phyloP scores from a whole-genome alignment of 176 grass and related monocot species.

The Cocos nucifera region DNA sequence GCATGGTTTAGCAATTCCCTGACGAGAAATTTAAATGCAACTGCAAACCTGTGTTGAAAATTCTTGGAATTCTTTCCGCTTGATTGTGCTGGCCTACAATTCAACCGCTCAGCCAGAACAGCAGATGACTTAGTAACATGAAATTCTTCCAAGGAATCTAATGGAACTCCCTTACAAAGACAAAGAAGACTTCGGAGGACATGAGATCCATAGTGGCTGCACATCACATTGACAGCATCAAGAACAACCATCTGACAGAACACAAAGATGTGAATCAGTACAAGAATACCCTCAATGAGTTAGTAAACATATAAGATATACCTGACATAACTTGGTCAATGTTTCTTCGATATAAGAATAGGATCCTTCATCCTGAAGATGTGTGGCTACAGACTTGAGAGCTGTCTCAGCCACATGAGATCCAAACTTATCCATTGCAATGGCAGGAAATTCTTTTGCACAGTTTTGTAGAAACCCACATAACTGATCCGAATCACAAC shows the following conservation, averaged over 20 bases:
- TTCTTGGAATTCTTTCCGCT: conserved; percentile 23
- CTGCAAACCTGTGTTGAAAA: conserved; percentile 42
- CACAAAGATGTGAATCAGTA: conserved; percentile 13
- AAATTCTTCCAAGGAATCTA: conserved; percentile 55
- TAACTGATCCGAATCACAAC: conserved; percentile 69
- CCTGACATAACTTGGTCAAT: conserved; percentile 75
- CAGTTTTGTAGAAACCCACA: conserved; percentile 66
- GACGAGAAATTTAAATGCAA: conserved; percentile 57
- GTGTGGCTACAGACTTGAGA: conserved; percentile 57
- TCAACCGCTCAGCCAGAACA: conserved; percentile 57
- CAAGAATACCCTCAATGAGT: not conserved
- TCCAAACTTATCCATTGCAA: conserved; percentile 72
- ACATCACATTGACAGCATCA: conserved; percentile 62
- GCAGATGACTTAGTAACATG: conserved; percentile 67
- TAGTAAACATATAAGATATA: conserved; percentile 10
- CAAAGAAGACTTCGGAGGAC: conserved; percentile 81
- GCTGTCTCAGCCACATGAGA: conserved; percentile 74
- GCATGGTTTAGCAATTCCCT: conserved; percentile 52
- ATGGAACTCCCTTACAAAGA: conserved; percentile 72
- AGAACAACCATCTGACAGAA: conserved; percentile 49
- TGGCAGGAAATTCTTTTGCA: conserved; percentile 30
- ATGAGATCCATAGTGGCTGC: conserved; percentile 77
- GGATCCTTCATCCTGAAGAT: conserved; percentile 68
- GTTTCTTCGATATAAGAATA: conserved; percentile 47
- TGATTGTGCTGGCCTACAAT: conserved; percentile 31